Evolutionary conservation across 208 protist species (phyloP), one percentile per base, ranked within the genome.

Genomic region (Acanthamoeba culbertsoni): DNA sequence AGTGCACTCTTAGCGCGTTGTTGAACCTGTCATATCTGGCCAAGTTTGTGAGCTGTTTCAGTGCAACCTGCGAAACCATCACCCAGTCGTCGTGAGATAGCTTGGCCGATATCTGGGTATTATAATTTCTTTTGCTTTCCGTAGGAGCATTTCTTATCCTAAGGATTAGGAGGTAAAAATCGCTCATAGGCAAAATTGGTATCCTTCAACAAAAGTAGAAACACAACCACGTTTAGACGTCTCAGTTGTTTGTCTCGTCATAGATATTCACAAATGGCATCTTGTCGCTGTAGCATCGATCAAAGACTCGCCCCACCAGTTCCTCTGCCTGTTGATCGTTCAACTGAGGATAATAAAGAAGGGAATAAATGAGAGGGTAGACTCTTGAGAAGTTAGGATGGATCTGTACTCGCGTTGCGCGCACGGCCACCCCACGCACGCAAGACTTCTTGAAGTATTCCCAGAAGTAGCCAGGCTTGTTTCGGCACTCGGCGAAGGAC

Each of bases 371-470:
- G 59, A 68, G 59, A 68, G 48, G 48, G 8, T 55, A 55, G 48
- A 55, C 48, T 55, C 18, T 55, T 55, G 8, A 23, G 48, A 55
- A 55, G 48, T 55, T 8, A 55, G 31, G 59, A 68, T 8, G 59
- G 31, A 68, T 10, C 7, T 40, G 57, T 14, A 79, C 68, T 42
- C 33, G 1, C 26, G 68, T 79, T 7, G 68, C 33, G 10, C 68
- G 68, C 3, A 79, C 20, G 40, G 68, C 68, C 10, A 48, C 40
- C 16, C 68, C 42, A 42, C 68, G 68, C 4, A 79, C 68, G 26
- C 68, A 79, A 7, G 68, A 43, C 68, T 79, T 79, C 68, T 79
- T 79, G 68, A 79, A 79, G 68, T 79, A 79, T 18, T 79, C 68
- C 68, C 68, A 79, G 68, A 79, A 79, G 68, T 79, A 79, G 40